Evolutionary conservation across 2,329 filamentous ascomycete species (phyloP).

Genomic region (Harringtonia lauricola): DNA sequence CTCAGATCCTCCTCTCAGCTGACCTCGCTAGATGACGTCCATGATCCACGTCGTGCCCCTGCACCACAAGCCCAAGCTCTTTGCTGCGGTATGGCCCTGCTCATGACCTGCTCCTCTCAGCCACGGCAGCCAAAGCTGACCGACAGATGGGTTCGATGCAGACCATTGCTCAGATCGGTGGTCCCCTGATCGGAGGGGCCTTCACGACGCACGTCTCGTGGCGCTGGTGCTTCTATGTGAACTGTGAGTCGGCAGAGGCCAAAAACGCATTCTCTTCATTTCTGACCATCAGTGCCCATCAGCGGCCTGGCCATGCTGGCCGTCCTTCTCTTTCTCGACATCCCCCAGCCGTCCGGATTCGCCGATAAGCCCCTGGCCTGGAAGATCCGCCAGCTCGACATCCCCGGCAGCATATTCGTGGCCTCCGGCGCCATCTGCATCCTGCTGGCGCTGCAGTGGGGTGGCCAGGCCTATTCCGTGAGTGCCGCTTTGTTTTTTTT

Average conservation of each 20-base stretch:
- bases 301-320: constrained; percentile 26
- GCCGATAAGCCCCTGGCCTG: constrained; percentile 17
- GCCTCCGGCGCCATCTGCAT: constrained; percentile 29
- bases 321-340: constrained; percentile 19
- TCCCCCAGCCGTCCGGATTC: constrained; percentile 27
- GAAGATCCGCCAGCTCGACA: constrained; percentile 22
- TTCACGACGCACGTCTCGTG: constrained; percentile 28
- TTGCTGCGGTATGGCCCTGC: neutral
- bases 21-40: too few species aligned
- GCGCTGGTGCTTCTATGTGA: too few species aligned
- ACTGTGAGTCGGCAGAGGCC: too few species aligned
- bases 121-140: neutral
- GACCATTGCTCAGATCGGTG: constrained; percentile 32
- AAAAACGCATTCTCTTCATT: too few species aligned
- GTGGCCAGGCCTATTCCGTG: constrained; percentile 32
- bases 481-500: too few species aligned
- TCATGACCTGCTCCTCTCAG: too few species aligned
- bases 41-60: too few species aligned
- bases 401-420: constrained; percentile 30
- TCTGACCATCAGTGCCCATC: too few species aligned
- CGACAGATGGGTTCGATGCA: too few species aligned
- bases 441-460: constrained; percentile 33
- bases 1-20: constrained; percentile 28
- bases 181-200: constrained; percentile 34
- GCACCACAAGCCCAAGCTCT: too few species aligned